Evolutionary conservation across 768 basidiomycete genomes (phyloP).

Genomic region (Steccherinum ochraceum): DNA sequence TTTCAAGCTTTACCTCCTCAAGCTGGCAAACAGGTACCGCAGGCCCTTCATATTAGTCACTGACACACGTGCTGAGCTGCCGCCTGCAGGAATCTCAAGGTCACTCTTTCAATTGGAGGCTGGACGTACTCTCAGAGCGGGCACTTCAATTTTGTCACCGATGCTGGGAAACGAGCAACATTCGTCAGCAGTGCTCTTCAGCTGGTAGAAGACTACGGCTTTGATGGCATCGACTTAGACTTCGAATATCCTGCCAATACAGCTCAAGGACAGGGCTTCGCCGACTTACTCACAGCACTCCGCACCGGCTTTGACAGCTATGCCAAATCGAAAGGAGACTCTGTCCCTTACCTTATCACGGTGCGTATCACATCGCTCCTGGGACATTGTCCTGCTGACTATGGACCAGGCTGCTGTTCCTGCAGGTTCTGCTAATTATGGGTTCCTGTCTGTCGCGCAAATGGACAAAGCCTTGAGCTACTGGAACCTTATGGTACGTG

Average conservation of each 20-base stretch:
- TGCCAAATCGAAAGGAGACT: slow-evolving; percentile 53
- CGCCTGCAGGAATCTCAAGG: slow-evolving; percentile 36
- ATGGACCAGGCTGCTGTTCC: slow-evolving; percentile 47
- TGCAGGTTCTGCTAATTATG: slow-evolving; percentile 55
- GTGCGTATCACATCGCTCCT: slow-evolving; percentile 17
- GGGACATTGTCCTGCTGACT: background rate
- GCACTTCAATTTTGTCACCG: slow-evolving; percentile 61
- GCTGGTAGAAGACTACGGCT: slow-evolving; percentile 67
- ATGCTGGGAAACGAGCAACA: slow-evolving; percentile 39
- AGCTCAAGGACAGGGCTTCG: slow-evolving; percentile 59
- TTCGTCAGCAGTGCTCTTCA: slow-evolving; percentile 60
- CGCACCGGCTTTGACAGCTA: slow-evolving; percentile 58
- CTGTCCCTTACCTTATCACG: slow-evolving; percentile 52
- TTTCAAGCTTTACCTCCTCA: slow-evolving; percentile 42
- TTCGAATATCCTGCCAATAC: slow-evolving; percentile 67
- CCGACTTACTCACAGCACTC: slow-evolving; percentile 55
- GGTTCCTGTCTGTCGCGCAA: slow-evolving; percentile 48
- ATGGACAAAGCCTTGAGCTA: slow-evolving; percentile 63
- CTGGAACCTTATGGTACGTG: slow-evolving; percentile 78
- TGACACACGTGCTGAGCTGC: background rate
- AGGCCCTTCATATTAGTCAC: background rate
- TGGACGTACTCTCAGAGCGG: slow-evolving; percentile 69
- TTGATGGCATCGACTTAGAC: slow-evolving; percentile 78
- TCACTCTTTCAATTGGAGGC: slow-evolving; percentile 49
- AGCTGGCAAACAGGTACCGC: slow-evolving; percentile 43